Evolutionary conservation across 2,329 filamentous ascomycete species (phyloP).

Genomic region (Periconia macrospinosa): DNA sequence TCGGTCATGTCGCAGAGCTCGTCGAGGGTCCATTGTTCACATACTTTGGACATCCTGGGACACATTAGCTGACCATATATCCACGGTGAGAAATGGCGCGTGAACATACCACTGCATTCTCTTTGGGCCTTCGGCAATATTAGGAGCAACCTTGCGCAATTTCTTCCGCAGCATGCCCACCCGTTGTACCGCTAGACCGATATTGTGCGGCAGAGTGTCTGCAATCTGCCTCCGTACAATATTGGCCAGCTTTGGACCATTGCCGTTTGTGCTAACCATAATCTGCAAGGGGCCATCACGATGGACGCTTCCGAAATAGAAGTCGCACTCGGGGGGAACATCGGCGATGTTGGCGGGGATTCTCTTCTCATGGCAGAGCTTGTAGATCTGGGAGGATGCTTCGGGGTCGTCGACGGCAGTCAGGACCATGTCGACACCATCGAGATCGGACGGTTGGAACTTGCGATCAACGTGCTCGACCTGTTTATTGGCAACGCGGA

Average conservation of each 20-base stretch:
- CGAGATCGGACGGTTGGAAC: constrained; percentile 85
- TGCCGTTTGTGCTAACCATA: constrained; percentile 98
- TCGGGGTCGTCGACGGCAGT: constrained; percentile 91
- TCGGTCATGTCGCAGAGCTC: constrained; percentile 82
- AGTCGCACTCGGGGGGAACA: constrained; percentile 94
- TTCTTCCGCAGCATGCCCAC: constrained; percentile 80
- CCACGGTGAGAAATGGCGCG: neutral
- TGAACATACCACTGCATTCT: constrained; percentile 77
- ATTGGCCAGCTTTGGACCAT: constrained; percentile 87
- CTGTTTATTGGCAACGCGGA: constrained; percentile 74
- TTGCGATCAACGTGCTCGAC: constrained; percentile 79
- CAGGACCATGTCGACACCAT: constrained; percentile 82
- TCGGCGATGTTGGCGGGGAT: constrained; percentile 96
- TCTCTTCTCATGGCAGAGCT: constrained; percentile 80
- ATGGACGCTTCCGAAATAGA: constrained; percentile 96
- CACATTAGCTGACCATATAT: constrained; percentile 27
- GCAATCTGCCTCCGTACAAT: constrained; percentile 84
- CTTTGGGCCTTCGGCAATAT: constrained; percentile 73
- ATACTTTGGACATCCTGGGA: constrained; percentile 84
- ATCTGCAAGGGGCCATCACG: constrained; percentile 94
- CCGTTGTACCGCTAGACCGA: constrained; percentile 81
- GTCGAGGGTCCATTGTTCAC: constrained; percentile 81
- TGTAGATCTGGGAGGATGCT: constrained; percentile 90
- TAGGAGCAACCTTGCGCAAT: constrained; percentile 75
- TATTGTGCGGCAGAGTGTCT: constrained; percentile 71